Evolutionary conservation across 2,329 filamentous ascomycete species (phyloP), one percentile per base, ranked within the genome.

Genomic region (Pezicula neosporulosa): DNA sequence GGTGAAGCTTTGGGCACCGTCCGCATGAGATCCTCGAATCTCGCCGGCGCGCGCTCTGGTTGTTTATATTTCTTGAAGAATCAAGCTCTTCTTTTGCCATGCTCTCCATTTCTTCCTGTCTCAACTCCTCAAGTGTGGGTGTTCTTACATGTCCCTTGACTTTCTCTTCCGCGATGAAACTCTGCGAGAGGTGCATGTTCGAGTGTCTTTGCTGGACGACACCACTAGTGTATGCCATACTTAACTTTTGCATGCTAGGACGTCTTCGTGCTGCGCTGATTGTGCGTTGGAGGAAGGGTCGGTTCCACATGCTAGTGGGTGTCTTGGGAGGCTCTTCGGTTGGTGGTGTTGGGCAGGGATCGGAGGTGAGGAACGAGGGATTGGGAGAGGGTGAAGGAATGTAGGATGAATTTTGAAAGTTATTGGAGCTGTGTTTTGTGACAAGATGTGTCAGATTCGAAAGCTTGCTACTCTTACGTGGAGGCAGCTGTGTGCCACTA

Each of bases 241-340:
- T 50, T 4, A 63, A 33, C 41, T 59, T 60, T 4, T 53, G 55
- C 50, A 63, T 54, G 15, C 52, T 56, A 1, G 57, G 57, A 37
- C 60, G 60, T 1, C 59, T 21, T 30, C 42, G 54, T 2, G 61
- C 58, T 15, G 50, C 55, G 30, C 43, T 47, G 3, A 63, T 39
- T 2, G 55, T 58, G 21, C 54, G 55, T 47, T 59, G 42, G 13
- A 44, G 21, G 19, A 44, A 44, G 13, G 42, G 19, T 10, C 42
- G 42, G 37, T 30, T 30, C 28, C 15, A 39, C 37, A 4, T 39
- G 37, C 37, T 39, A 16, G 42, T 19, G 18, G 21, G 21, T n/a
- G 42, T 12, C 42, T 28, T 24, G 15, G 28, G 28, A 30, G 28
- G 28, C 12, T 43, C 36, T 27, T 33, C 16, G 35, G 8, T 28